Conservation (phyloP, 371 early-diverging fungal species). For the Haplosporangium sp. region DNA sequence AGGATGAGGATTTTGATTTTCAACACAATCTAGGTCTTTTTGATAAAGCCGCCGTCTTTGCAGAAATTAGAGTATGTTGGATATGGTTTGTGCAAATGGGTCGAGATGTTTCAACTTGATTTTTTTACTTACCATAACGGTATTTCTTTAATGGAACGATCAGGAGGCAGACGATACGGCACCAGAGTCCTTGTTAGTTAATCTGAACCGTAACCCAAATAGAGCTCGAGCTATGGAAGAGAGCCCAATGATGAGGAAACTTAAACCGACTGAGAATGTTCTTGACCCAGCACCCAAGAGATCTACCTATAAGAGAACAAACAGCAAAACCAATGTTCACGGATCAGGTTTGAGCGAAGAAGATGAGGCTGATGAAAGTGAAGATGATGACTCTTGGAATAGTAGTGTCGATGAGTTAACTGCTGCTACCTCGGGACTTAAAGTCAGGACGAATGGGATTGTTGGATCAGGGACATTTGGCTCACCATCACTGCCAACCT, state of each 20-base stretch:
- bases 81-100: background rate
- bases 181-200: constrained; percentile 78
- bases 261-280: constrained; percentile 70
- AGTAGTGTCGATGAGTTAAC: constrained; percentile 31
- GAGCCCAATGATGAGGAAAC: constrained; percentile 50
- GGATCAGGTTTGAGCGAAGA: constrained; percentile 40
- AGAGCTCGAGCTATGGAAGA: constrained; percentile 45
- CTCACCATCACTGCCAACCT: constrained; percentile 10
- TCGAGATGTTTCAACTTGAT: background rate
- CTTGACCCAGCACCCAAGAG: constrained; percentile 58
- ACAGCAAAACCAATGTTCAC: constrained; percentile 23
- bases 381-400: constrained; percentile 50
- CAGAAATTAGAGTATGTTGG: constrained; percentile 73
- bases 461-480: background rate
- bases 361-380: constrained; percentile 49
- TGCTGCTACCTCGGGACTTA: constrained; percentile 5
- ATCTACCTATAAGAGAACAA: constrained; percentile 15
- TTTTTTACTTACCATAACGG: background rate
- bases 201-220: constrained; percentile 69
- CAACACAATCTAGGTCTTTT: constrained; percentile 81
- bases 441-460: constrained; percentile 6
- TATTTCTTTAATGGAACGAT: background rate
- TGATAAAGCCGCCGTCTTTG: constrained; percentile 86
- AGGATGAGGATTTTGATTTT: constrained; percentile 84
- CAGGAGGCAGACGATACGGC: constrained; percentile 77